These are phyloP conservation scores for Discostella stelligeroides DNA, from an alignment of 108 stramenopile species.

Conservation along the genomic window DNA sequence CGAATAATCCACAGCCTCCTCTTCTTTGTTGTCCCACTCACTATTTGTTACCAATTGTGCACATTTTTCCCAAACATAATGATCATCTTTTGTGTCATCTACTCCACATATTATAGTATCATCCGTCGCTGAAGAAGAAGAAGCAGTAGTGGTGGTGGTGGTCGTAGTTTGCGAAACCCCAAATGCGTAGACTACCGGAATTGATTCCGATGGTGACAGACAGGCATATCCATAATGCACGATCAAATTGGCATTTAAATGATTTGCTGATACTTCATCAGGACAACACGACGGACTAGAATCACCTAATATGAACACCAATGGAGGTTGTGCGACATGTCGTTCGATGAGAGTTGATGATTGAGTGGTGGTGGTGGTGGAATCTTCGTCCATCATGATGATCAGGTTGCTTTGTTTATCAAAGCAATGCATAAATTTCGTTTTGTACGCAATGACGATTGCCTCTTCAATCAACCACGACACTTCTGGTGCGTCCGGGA, in stretches of 20 bases:
- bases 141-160: too few species aligned
- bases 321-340: conserved; percentile 40
- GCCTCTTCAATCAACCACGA: conserved; percentile 70
- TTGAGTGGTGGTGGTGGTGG: neutral
- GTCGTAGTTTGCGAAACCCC: conserved; percentile 36
- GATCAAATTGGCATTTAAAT: conserved; percentile 89
- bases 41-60: conserved; percentile 17
- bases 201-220: conserved; percentile 55
- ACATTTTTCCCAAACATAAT: conserved; percentile 23
- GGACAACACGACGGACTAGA: conserved; percentile 95
- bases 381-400: conserved; percentile 1
- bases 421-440: conserved; percentile 15
- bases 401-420: too few species aligned
- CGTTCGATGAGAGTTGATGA: conserved; percentile 5
- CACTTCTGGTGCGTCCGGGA: conserved; percentile 77
- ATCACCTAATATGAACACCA: conserved; percentile 93
- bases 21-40: too few species aligned
- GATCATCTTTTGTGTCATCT: conserved; percentile 16
- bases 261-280: conserved; percentile 92
- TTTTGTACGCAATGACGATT: conserved; percentile 35
- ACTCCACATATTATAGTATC: conserved; percentile 39
- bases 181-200: conserved; percentile 82
- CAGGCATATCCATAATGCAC: conserved; percentile 95
- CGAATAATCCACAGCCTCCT: too few species aligned
- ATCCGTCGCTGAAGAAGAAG: too few species aligned